Base-by-base conservation (phyloP, 2,329 filamentous ascomycete species). In the Tolypocladium cylindrosporum region DNA sequence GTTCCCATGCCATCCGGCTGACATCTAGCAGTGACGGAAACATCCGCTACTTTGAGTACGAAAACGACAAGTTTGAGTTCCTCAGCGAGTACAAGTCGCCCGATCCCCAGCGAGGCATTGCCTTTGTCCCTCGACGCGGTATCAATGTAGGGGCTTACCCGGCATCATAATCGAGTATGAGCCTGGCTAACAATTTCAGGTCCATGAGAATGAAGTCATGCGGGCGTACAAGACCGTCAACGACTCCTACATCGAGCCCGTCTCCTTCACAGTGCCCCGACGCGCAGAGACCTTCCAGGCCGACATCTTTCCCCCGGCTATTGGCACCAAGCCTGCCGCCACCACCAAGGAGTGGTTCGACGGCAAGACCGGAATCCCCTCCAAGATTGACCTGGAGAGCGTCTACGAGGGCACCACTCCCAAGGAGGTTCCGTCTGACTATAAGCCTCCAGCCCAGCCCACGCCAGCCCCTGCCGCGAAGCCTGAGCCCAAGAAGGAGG, bases 41-140 rank as follows among this genome's bases (percentile, higher is more conserved):
- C 75, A 99, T 99, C 70, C 92, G 94, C 63, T 99, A 99, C 81
- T 99, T 90, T 73, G 94, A 99, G 75, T 96, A 95, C 69, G 90
- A 95, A 71, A 96, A 97, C 75, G 93, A 97, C 80, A 97, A 97
- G 75, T 97, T 99, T 71, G 93, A 99, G 75, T 96, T 90, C 74
- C 79, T 99, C 57, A 95, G 91, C 62, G 93, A 97, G 73, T 94
- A 97, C 82, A 96, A 97, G 76, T 97, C 94, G n/a, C 79, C 81
- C 43, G 94, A 99, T 63, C 93, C 94, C 39, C 94, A 99, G 77
- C 86, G 94, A 70, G 94, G 94, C 66, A 82, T 99, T 66, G 94
- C 91, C 40, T 97, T 99, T 74, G 75, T 97, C 70, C 94, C 94
- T 56, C 93, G 96, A 75, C 90, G 94, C 62, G 94, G 93, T 62